Percentiles rank a stretch among this genome's conserved stretches.
Conservation (phyloP, 176 grass and related monocot species). For the Musa acuminata region DNA sequence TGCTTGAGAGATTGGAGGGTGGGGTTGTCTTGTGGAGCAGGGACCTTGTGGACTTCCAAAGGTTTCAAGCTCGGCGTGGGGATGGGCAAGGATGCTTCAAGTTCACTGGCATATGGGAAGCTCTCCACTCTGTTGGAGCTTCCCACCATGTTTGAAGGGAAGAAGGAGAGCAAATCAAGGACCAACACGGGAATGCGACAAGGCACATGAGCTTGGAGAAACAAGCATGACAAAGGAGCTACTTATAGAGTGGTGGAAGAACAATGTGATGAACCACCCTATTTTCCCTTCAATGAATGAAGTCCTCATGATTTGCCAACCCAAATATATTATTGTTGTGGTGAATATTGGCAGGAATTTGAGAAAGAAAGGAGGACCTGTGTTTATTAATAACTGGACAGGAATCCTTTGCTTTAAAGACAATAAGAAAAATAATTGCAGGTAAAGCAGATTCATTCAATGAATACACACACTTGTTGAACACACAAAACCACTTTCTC, state of each 20-base stretch:
- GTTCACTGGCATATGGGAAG: conserved; percentile 44
- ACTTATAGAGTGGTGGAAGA: background rate
- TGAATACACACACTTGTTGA: too few relatives aligned
- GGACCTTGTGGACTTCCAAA: conserved; percentile 68
- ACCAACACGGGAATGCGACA: background rate
- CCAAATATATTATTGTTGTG: too few relatives aligned
- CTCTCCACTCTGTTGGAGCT: conserved; percentile 42
- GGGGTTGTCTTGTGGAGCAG: conserved; percentile 44
- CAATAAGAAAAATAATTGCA: too few relatives aligned
- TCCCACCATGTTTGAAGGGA: background rate
- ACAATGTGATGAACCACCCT: background rate
- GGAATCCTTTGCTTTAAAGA: too few relatives aligned
- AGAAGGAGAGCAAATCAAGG: background rate
- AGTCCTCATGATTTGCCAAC: too few relatives aligned
- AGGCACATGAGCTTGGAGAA: background rate
- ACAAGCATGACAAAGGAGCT: background rate
- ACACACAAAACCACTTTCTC: too few relatives aligned
- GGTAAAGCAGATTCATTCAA: too few relatives aligned
- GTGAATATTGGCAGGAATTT: too few relatives aligned
- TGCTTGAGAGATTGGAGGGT: conserved; percentile 42
- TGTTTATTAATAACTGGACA: background rate
- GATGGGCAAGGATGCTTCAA: conserved; percentile 5
- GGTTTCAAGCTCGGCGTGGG: background rate
- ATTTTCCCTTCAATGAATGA: too few relatives aligned
- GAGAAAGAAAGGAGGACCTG: background rate